These are phyloP conservation scores for Pelagomonas calceolata DNA, from an alignment of 108 stramenopile genomes.

Conservation along the genomic window DNA sequence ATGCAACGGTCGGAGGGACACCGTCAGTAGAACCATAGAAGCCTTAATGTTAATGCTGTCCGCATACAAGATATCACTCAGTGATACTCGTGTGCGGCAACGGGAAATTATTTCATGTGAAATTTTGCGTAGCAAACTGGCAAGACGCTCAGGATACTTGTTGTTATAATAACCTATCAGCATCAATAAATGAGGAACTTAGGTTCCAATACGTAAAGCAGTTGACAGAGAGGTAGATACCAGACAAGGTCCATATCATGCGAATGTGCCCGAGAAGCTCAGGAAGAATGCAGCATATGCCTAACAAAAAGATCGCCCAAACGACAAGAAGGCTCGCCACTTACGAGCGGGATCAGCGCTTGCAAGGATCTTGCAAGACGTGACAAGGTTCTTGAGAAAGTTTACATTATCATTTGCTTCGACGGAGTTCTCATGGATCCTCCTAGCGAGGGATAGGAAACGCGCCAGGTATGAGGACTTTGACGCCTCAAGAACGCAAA, in stretches of 20 bases:
- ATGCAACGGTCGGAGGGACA: too few relatives aligned
- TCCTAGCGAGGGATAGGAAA: conserved; percentile 31
- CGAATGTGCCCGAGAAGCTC: conserved; percentile 41
- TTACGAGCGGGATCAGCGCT: conserved; percentile 22
- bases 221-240: too few relatives aligned
- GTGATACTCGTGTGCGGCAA: conserved; percentile 24
- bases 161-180: conserved; percentile 39
- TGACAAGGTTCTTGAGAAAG: conserved; percentile 35
- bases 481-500: conserved; percentile 23
- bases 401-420: conserved; percentile 44
- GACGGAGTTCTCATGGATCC: conserved; percentile 16
- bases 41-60: conserved; percentile 35
- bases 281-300: conserved; percentile 44
- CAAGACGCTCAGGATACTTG: conserved; percentile 29
- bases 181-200: too few relatives aligned
- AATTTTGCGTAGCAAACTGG: conserved; percentile 46
- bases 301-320: background rate
- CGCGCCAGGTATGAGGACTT: conserved; percentile 39
- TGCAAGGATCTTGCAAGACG: conserved; percentile 24
- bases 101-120: conserved; percentile 41
- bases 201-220: too few relatives aligned
- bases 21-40: conserved; percentile 24
- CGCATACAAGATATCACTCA: conserved; percentile 44
- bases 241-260: conserved; percentile 42
- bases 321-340: too few relatives aligned